Evolutionary conservation across 495 filamentous ascomycete genomes (phyloP), one percentile per base, ranked within the genome.

Genomic region (Sphaerosporella brunnea): DNA sequence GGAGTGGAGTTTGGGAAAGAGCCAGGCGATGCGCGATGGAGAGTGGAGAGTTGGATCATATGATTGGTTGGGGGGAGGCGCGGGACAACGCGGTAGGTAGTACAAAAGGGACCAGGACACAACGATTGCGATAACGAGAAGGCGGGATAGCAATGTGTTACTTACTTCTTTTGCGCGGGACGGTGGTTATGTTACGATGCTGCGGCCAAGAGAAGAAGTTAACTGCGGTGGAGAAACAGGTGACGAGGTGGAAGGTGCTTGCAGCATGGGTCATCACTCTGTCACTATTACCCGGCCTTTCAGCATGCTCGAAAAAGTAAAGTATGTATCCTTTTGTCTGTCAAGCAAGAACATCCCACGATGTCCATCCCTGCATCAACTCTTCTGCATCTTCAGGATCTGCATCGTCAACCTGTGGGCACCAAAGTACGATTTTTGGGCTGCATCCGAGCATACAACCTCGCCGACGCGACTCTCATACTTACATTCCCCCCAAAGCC

Each of bases 371-470:
- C 28, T 47, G 49, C 18, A 37, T 53, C 55, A n/a, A 48, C 38
- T 2, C 42, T 60, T 23, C 15, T 49, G 5, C 75, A 86, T 48
- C 71, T 94, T 36, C 74, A 73, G 15, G 66, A 73, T 25, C 66
- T 94, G 4, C 64, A 66, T 13, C 62, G 56, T 23, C 66, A 68
- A 28, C 64, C 69, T 19, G 54, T 68, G 13, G 78, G 80, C 28
- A 67, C 74, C 11, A 95, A 95, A 64, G 75, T 95, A 50, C 77
- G 88, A 45, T 93, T 95, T 64, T 68, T 95, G 20, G 87, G 85
- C 63, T 95, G 88, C 36, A 51, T 54, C 15, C 45, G 39, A 10
- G 42, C 50, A 34, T 95, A 97, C 63, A 68, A 73, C 41, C 62
- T 71, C 13, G 47, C 59, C 3, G 71, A 64, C 9, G 85, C 73